Evolutionary conservation across 495 filamentous ascomycete genomes (phyloP).

Genomic region (Penicillium turbatum): DNA sequence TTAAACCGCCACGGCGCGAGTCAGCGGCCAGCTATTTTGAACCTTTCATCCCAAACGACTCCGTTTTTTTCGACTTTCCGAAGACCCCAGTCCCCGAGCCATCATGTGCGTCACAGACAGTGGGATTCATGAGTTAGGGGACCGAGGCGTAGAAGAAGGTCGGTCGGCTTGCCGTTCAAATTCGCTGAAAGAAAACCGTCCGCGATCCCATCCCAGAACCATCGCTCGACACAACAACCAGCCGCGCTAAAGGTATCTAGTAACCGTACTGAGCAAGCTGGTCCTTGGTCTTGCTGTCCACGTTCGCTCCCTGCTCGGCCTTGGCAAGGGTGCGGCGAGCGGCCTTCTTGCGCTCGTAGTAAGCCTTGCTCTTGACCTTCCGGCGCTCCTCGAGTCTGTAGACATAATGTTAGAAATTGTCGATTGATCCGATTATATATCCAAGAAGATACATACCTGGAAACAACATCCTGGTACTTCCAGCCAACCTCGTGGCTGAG

Average conservation of each 20-base stretch:
- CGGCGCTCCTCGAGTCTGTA: conserved; percentile 94
- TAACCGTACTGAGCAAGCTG: conserved; percentile 69
- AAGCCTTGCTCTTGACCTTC: conserved; percentile 97
- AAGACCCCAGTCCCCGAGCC: conserved; percentile 29
- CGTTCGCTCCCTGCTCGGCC: conserved; percentile 85
- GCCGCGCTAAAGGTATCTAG: conserved; percentile 53
- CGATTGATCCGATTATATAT: not conserved
- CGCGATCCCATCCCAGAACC: conserved; percentile 44
- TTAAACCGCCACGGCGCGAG: conserved; percentile 50
- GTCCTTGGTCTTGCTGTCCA: conserved; percentile 68
- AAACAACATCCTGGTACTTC: conserved; percentile 99
- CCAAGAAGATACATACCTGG: conserved; percentile 61
- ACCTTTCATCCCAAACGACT: conserved; percentile 46
- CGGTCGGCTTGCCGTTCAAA: conserved; percentile 42
- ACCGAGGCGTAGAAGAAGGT: conserved; percentile 35
- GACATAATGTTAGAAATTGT: conserved; percentile 2
- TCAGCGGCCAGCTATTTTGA: conserved; percentile 46
- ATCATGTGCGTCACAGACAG: conserved; percentile 39
- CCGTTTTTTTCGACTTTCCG: conserved; percentile 36
- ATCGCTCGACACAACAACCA: conserved; percentile 47
- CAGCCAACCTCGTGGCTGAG: conserved; percentile 98
- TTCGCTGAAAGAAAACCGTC: conserved; percentile 47
- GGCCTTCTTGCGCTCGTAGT: conserved; percentile 99
- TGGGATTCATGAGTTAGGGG: conserved; percentile 31
- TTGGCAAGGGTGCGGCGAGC: conserved; percentile 81